Evolutionary conservation across 202 grass and related monocot genomes (phyloP).

Genomic region (Carex arenaria): DNA sequence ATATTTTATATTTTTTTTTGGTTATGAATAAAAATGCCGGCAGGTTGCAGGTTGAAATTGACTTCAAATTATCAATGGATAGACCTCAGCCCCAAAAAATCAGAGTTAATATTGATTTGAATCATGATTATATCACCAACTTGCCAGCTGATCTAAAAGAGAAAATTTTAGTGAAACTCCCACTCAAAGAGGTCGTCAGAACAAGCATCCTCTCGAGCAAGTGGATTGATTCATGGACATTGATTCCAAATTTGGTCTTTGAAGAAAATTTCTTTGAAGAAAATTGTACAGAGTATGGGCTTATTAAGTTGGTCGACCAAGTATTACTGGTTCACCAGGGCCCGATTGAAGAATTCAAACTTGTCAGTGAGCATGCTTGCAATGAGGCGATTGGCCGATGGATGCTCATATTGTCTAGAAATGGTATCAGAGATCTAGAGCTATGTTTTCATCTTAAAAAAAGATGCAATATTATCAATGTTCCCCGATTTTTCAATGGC

Average conservation of each 20-base stretch:
- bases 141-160: slow-evolving; percentile 39
- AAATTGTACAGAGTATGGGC: neutral
- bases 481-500: no score
- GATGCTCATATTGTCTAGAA: slow-evolving; percentile 39
- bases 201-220: slow-evolving; percentile 39
- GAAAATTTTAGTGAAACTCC: slow-evolving; percentile 36
- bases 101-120: neutral
- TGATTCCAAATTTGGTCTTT: slow-evolving; percentile 32
- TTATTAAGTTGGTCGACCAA: neutral
- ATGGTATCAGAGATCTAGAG: neutral
- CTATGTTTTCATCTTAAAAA: neutral
- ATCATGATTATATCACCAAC: slow-evolving; percentile 36
- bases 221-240: slow-evolving; percentile 40
- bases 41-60: neutral
- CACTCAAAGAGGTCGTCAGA: slow-evolving; percentile 36
- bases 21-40: no score
- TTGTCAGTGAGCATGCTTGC: slow-evolving; percentile 1
- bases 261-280: slow-evolving; percentile 20
- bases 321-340: slow-evolving; percentile 40
- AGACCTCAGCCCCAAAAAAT: slow-evolving; percentile 1
- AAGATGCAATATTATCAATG: no score
- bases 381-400: slow-evolving; percentile 23
- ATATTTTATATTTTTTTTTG: no score
- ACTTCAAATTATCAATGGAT: slow-evolving; percentile 13
- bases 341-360: slow-evolving; percentile 35